Evolutionary conservation across 768 basidiomycete species (phyloP), one percentile per base, ranked within the genome.

Genomic region (Tremella mesenterica): DNA sequence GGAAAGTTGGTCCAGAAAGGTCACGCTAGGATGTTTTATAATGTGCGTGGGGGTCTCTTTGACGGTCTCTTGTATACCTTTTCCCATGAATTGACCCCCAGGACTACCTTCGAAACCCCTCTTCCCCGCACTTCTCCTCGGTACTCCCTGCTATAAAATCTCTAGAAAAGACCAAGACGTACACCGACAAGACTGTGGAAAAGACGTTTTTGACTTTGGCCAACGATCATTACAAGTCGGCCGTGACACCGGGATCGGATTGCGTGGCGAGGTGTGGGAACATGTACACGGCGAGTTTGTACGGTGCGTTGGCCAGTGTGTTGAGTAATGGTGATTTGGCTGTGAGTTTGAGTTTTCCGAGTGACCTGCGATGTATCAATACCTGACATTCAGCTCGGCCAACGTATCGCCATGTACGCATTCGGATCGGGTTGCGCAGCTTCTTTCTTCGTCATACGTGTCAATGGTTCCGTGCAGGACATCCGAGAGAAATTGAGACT

Each of bases 1-100:
- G 93, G 95, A 77, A 99, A 99, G 78, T 87, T 95, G 72, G 92
- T 95, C 50, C 86, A 95, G 74, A 99, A 96, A 77, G 91, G 88
- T 39, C 85, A 93, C 72, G 93, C 88, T 31, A 87, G 95, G 53
- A 77, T 97, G 71, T 73, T 73, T 66, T 73, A 67, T 68, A 73
- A 73, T 57, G 65, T 64, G 54, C 62, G 63, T 59, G 9, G 27
- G 25, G 20, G 30, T 20, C 18, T 20, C 8, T 25, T 36, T 38
- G n/a, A n/a, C n/a, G n/a, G 21, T 26, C 30, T 43, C 27, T 52
- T 39, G 18, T 6, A 21, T 20, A 6, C 9, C 50, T n/a, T 20
- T 43, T 20, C 9, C 10, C 44, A 27, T 54, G 34, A 46, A 38
- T 13, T 49, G 23, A 13, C 13, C 18, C 25, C 3, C 87, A 91